Conservation (phyloP, 2,329 filamentous ascomycete species). For the Alternaria conjuncta region DNA sequence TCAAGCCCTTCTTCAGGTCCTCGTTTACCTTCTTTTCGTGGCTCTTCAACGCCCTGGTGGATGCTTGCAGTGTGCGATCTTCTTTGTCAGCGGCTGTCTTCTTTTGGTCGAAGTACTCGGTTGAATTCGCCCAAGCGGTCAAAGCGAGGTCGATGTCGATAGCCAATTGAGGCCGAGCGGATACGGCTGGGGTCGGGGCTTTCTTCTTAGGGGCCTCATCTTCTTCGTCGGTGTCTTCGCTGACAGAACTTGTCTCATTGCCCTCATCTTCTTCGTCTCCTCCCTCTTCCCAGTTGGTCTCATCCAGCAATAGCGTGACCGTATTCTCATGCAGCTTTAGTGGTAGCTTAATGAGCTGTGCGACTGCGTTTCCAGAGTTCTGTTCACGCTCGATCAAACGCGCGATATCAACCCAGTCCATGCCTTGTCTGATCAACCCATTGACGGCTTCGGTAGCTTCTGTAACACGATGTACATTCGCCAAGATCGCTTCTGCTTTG, state of each 20-base stretch:
- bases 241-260: conserved; percentile 70
- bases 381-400: conserved; percentile 89
- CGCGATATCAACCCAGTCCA: conserved; percentile 96
- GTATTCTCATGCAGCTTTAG: conserved; percentile 90
- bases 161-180: conserved; percentile 59
- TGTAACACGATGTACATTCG: conserved; percentile 88
- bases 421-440: conserved; percentile 86
- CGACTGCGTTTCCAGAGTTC: conserved; percentile 79
- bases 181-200: conserved; percentile 42
- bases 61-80: conserved; percentile 83
- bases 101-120: conserved; percentile 90
- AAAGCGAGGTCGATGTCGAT: conserved; percentile 86
- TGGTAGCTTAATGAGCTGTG: conserved; percentile 83
- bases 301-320: conserved; percentile 78
- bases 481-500: conserved; percentile 89
- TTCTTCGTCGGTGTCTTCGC: conserved; percentile 66
- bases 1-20: conserved; percentile 85
- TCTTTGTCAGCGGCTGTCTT: conserved; percentile 84
- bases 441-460: conserved; percentile 94
- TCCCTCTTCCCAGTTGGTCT: conserved; percentile 69
- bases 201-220: conserved; percentile 58
- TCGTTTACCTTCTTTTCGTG: conserved; percentile 87
- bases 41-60: conserved; percentile 82
- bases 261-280: conserved; percentile 64
- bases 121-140: conserved; percentile 86